Conservation (phyloP, 305 asterid species). For the Euphrasia arctica region DNA sequence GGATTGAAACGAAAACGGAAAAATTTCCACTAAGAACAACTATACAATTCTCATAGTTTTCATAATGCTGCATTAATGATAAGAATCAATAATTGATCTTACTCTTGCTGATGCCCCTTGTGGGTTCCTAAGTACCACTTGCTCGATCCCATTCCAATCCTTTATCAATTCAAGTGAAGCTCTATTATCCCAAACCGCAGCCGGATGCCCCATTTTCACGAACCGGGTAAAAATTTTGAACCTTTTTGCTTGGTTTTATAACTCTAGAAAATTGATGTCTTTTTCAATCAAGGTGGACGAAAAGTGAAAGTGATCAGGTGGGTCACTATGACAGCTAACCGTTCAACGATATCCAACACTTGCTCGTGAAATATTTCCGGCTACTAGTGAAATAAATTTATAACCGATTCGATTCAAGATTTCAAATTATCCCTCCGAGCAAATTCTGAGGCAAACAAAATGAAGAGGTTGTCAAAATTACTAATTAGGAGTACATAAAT, state of each 20-base stretch:
- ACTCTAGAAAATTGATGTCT: constrained; percentile 20
- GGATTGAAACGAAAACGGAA: background rate
- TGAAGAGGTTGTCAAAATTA: constrained; percentile 22
- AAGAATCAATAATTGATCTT: constrained; percentile 32
- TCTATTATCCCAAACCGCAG: constrained; percentile 77
- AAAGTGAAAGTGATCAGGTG: constrained; percentile 27
- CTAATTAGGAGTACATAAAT: constrained; percentile 25
- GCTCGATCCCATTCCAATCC: constrained; percentile 92
- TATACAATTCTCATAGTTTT: no score
- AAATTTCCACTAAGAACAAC: background rate
- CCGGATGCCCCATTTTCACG: constrained; percentile 71
- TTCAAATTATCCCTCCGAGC: background rate
- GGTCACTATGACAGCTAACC: constrained; percentile 29
- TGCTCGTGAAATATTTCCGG: background rate
- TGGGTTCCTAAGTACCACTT: constrained; percentile 75
- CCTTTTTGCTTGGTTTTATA: background rate
- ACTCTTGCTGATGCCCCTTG: constrained; percentile 90
- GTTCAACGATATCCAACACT: constrained; percentile 28
- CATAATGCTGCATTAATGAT: constrained; percentile 12
- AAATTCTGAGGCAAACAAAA: constrained; percentile 29
- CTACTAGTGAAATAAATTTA: constrained; percentile 31
- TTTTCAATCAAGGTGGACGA: constrained; percentile 12
- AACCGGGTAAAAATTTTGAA: constrained; percentile 2
- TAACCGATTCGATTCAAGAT: constrained; percentile 15
- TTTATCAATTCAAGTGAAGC: constrained; percentile 64